Evolutionary conservation across 805 yeast species (phyloP), one percentile per base, ranked within the genome.

Genomic region (Grigorovia transvaalensis): DNA sequence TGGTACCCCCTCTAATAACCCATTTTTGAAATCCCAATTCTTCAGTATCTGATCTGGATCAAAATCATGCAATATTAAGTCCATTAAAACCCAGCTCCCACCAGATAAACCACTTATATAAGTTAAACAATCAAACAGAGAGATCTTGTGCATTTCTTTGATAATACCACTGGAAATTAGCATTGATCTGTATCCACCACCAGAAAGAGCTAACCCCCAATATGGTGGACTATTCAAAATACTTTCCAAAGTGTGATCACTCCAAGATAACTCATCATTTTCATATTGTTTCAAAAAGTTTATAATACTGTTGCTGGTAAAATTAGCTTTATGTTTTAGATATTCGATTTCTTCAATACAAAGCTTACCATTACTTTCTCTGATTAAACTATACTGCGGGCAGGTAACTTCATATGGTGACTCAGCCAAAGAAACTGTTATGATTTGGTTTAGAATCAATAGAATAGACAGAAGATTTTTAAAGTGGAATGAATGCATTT

Each of bases 31-130:
- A 49, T 70, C 66, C 82, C 81, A 74, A 49, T 54, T 52, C 6
- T 65, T 62, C 5, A 66, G 53, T 23, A 66, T 53, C 5, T 53
- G 51, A n/a, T 71, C 57, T 1, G 71, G 57, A 17, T 66, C 56
- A 59, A 72, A 75, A 56, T 73, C 71, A 56, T 74, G 64, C 13
- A 71, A 50, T 7, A 71, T 62, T 33, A 76, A 56, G 19, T 78
- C 75, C 46, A 83, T 76, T 1, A 84, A 77, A 9, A 81, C 65
- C 89, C 90, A 84, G 46, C 84, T 76, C 0, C 89, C 90, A 1
- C 89, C 89, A 2, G 88, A 81, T 1, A 82, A 74, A 0, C 88
- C 88, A 0, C 80, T 75, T 11, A 84, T 69, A 60, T 84, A 83
- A 15, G 76, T 68, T 0, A 80, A 53, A 8, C 78, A 67, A 57